phyloP scores from a whole-genome alignment of 306 rosid species.

The Vigna angularis region DNA sequence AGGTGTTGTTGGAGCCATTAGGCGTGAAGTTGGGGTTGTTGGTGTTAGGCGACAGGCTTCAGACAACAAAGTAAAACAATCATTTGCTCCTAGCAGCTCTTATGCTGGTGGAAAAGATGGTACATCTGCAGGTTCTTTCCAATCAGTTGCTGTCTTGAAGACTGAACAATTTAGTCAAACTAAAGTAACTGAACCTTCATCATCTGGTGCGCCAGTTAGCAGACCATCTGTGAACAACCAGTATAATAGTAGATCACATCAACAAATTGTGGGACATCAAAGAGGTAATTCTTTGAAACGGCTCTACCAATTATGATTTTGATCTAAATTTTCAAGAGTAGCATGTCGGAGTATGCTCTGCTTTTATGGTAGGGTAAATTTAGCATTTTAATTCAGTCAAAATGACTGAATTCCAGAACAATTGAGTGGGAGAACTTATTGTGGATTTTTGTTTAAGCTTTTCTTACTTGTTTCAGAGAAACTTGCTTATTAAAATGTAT shows the following conservation, averaged over 20 bases:
- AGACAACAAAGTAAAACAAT: conserved; percentile 60
- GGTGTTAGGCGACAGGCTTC: conserved; percentile 83
- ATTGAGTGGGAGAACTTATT: not conserved
- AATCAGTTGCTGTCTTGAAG: conserved; percentile 69
- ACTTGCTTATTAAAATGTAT: conserved; percentile 23
- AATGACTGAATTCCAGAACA: not conserved
- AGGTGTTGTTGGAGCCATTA: conserved; percentile 91
- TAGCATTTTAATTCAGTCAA: not conserved
- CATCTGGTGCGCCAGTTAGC: conserved; percentile 59
- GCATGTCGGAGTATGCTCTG: conserved; percentile 20
- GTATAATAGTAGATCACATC: conserved; percentile 70
- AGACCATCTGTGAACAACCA: conserved; percentile 66
- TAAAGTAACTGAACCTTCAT: conserved; percentile 60
- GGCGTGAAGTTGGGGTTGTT: conserved; percentile 95
- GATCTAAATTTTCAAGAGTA: conserved; percentile 5
- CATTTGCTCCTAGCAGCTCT: conserved; percentile 65
- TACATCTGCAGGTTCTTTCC: conserved; percentile 69
- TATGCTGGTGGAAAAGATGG: conserved; percentile 64
- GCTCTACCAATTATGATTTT: conserved; percentile 15
- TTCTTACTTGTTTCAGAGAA: not conserved
- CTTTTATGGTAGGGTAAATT: not conserved
- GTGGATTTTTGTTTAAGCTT: not conserved
- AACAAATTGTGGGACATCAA: conserved; percentile 78
- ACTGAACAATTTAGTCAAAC: conserved; percentile 62
- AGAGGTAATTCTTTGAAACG: conserved; percentile 68